These are phyloP conservation scores for Fusarium sp. DNA, from an alignment of 2,329 filamentous ascomycete species.

Conservation along the genomic window DNA sequence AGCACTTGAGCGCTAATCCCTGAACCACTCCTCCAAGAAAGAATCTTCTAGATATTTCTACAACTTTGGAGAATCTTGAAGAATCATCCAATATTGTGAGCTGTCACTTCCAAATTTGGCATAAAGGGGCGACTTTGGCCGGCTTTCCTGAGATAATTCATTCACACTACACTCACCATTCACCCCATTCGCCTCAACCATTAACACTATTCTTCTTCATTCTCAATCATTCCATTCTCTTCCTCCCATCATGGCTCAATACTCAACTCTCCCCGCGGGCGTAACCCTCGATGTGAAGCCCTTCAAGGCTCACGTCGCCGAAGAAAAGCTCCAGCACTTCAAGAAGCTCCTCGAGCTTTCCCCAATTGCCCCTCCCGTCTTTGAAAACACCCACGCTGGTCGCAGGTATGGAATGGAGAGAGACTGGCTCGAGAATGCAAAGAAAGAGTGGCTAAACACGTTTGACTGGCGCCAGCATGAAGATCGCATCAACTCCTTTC, in stretches of 20 bases:
- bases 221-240: background rate
- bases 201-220: background rate
- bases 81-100: background rate
- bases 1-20: background rate
- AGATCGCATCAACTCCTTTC: conserved; percentile 58
- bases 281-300: background rate
- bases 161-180: background rate
- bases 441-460: conserved; percentile 51
- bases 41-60: background rate
- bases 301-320: background rate
- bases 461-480: conserved; percentile 60
- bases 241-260: background rate
- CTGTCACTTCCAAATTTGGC: background rate
- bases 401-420: conserved; percentile 45
- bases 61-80: background rate
- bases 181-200: background rate
- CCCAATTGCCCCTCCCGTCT: conserved; percentile 60
- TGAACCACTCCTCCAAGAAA: background rate
- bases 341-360: conserved; percentile 59
- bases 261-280: background rate
- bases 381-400: conserved; percentile 59
- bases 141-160: background rate
- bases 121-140: background rate
- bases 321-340: conserved; percentile 50
- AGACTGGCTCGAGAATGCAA: background rate